Base-by-base conservation (phyloP, 1,284 basidiomycete genomes). In the Trametes sp. region DNA sequence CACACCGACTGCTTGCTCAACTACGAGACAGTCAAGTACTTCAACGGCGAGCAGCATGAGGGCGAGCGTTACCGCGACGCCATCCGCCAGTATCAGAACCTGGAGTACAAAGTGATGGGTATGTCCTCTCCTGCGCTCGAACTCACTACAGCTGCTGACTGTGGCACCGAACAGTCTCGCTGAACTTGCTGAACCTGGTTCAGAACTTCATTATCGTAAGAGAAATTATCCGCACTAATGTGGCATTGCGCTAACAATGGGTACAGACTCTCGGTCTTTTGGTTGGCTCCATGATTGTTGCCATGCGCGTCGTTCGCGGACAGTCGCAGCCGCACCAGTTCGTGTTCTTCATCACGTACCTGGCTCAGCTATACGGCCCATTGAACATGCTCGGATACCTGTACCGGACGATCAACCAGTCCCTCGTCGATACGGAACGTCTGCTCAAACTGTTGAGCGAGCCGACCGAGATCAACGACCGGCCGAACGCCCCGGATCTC, bases 11-110 rank as follows among this genome's bases (percentile, higher is more conserved):
- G 87, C 69, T 77, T 93, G 48, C 82, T 95, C 70, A 91, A 94
- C 76, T 90, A 94, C 71, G 93, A 94, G 77, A 89, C 91, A 13
- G 90, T 95, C 67, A 93, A 93, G 74, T 93, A 93, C 76, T 95
- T 94, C 74, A 86, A 87, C 33, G 92, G 93, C 29, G 94, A 96
- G 75, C 81, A 85, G 35, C 90, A 93, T 72, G 94, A 96, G 74
- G 86, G 85, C 21, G 81, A 83, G 52, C 85, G 94, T 31, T 95
- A 95, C 73, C 76, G 82, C 13, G 82, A 87, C 23, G 91, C 94
- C 2, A 84, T 95, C 67, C 78, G 81, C n/a, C 83, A 89, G 63
- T 95, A 95, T 71, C 93, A 95, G 72, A 74, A 77, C 24, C 77
- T 92, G 54, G 92, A 94, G 72, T 90, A 87, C 75, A 85, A 83